Percentiles rank a stretch among this genome's conserved stretches.
phyloP scores from a whole-genome alignment of 208 protist species.

The Leishmania gerbilli region DNA sequence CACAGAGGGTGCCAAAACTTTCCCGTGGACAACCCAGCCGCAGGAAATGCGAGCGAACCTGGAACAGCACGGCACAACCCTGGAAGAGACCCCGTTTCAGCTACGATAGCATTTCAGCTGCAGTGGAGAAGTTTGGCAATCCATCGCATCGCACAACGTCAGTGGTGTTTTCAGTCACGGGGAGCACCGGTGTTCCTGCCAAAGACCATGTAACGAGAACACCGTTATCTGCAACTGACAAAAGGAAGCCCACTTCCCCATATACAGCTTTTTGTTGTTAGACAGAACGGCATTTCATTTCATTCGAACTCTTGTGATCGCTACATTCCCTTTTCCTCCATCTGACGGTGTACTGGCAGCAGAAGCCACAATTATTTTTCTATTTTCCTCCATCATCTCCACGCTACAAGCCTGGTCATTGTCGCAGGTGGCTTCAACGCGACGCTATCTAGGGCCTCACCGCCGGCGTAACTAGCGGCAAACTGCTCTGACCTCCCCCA shows the following conservation, averaged over 20 bases:
- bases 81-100: slow-evolving; percentile 14
- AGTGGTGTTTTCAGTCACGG: background rate
- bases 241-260: no score
- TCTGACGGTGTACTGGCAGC: background rate
- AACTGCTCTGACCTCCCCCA: background rate
- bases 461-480: background rate
- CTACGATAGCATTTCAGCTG: slow-evolving; percentile 10
- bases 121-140: slow-evolving; percentile 4
- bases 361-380: background rate
- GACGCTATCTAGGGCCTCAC: background rate
- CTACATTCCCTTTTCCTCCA: background rate
- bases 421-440: background rate
- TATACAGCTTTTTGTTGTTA: background rate
- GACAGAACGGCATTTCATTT: background rate
- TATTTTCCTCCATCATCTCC: background rate
- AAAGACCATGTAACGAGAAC: background rate
- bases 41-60: slow-evolving; percentile 4
- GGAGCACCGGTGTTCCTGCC: background rate
- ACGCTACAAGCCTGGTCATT: background rate
- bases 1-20: background rate
- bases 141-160: background rate
- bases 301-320: background rate
- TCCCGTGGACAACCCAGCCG: background rate
- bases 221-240: background rate
- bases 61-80: background rate